These are phyloP conservation scores for Ramaria sp. DNA, from an alignment of 768 basidiomycete genomes.

Conservation along the genomic window DNA sequence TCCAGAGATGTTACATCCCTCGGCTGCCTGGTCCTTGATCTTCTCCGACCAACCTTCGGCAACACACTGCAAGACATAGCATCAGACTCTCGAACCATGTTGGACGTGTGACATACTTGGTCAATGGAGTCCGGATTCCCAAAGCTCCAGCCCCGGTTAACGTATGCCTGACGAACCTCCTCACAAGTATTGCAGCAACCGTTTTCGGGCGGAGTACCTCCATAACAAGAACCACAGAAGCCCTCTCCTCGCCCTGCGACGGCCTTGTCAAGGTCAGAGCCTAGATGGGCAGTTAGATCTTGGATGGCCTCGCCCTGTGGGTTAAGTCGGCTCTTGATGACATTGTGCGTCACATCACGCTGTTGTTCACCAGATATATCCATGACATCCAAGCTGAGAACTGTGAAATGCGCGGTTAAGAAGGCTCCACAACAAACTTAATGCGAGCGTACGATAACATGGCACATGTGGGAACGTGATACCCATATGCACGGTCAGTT, in stretches of 20 bases:
- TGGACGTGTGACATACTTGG: conserved; percentile 46
- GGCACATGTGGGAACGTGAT: conserved; percentile 94
- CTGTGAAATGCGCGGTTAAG: conserved; percentile 30
- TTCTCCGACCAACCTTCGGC: conserved; percentile 93
- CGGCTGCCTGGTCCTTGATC: conserved; percentile 81
- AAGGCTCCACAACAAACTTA: not conserved
- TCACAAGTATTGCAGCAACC: conserved; percentile 98
- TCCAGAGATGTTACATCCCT: conserved; percentile 92
- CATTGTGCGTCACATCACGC: conserved; percentile 80
- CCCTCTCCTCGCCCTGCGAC: conserved; percentile 41
- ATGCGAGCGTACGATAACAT: conserved; percentile 73
- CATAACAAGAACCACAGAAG: conserved; percentile 96
- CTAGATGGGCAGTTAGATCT: conserved; percentile 44
- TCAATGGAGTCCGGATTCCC: conserved; percentile 82
- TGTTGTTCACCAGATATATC: conserved; percentile 97
- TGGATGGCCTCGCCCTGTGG: conserved; percentile 42
- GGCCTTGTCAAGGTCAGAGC: conserved; percentile 79
- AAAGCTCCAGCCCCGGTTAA: conserved; percentile 93
- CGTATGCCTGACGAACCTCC: conserved; percentile 83
- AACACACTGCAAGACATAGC: conserved; percentile 50
- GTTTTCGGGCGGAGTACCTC: conserved; percentile 56
- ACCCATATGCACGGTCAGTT: conserved; percentile 83
- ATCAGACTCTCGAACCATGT: not conserved
- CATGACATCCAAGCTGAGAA: conserved; percentile 94
- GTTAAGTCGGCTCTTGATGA: conserved; percentile 73